Evolutionary conservation across 345 rosid genomes (phyloP).

Genomic region (Gynandropsis gynandra): DNA sequence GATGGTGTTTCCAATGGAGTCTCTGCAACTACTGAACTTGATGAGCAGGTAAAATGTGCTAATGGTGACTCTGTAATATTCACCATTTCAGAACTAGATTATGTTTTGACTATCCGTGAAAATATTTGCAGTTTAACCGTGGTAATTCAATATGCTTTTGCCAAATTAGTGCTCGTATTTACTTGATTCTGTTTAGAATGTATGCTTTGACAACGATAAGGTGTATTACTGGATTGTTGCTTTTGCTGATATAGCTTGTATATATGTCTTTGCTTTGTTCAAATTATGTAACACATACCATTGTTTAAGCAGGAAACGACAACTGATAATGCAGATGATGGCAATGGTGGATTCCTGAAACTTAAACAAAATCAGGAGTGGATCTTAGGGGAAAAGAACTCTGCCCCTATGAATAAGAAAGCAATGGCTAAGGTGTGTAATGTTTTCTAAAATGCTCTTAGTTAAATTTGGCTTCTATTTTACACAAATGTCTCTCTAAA

Average conservation of each 20-base stretch:
- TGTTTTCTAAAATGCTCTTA: background rate
- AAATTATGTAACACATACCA: too few species aligned
- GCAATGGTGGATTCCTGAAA: slow-evolving; percentile 71
- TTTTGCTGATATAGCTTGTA: background rate
- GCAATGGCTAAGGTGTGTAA: slow-evolving; percentile 49
- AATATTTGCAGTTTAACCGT: too few species aligned
- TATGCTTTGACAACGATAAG: background rate
- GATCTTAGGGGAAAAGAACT: slow-evolving; percentile 47
- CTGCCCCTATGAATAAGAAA: slow-evolving; percentile 79
- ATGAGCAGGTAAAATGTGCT: slow-evolving; percentile 14
- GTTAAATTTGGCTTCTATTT: too few species aligned
- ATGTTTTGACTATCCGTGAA: too few species aligned
- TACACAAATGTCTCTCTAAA: background rate
- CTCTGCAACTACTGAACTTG: slow-evolving; percentile 13
- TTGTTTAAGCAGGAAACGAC: slow-evolving; percentile 33
- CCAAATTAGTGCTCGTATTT: too few species aligned
- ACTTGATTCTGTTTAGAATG: too few species aligned
- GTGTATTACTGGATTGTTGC: background rate
- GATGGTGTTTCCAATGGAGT: slow-evolving; percentile 29
- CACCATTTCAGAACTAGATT: too few species aligned
- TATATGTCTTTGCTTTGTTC: background rate
- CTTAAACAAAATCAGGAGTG: slow-evolving; percentile 62
- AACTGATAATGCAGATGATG: slow-evolving; percentile 31
- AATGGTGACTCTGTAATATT: too few species aligned
- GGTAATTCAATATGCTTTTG: too few species aligned